phyloP scores from a whole-genome alignment of 192 early-diverging fungal genomes.

The Gryganskiella cystojenkinii region DNA sequence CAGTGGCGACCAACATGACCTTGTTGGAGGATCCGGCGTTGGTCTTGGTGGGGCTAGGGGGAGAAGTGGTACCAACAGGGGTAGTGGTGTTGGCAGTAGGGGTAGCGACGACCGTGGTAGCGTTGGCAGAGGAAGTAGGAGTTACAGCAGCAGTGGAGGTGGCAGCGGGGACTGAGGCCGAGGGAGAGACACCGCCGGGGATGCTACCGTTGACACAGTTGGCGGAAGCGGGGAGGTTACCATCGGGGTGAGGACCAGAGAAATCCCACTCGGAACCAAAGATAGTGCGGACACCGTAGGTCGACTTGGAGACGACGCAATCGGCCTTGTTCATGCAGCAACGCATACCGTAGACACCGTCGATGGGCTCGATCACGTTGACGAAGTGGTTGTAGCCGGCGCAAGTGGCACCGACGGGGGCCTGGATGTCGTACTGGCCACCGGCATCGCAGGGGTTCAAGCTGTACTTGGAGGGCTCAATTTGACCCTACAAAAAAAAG shows the following conservation, averaged over 20 bases:
- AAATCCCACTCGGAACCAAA: constrained; percentile 37
- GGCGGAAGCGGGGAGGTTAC: constrained; percentile 31
- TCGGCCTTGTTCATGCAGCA: constrained; percentile 55
- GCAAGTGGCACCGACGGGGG: constrained; percentile 51
- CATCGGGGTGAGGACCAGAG: constrained; percentile 31
- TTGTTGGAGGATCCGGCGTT: constrained; percentile 9
- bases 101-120: not conserved
- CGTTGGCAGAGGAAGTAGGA: not conserved
- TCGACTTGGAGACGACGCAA: constrained; percentile 17
- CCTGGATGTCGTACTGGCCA: constrained; percentile 30
- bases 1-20: constrained; percentile 7
- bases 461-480: constrained; percentile 37
- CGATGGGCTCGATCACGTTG: constrained; percentile 54
- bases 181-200: not conserved
- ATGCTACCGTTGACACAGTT: constrained; percentile 18
- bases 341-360: constrained; percentile 56
- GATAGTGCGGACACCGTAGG: constrained; percentile 24
- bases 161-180: not conserved
- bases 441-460: constrained; percentile 37
- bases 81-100: not conserved
- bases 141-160: not conserved
- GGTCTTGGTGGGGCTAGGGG: constrained; percentile 1
- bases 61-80: not conserved
- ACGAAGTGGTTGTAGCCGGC: constrained; percentile 55
- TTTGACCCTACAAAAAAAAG: constrained; percentile 27